A percentile compares a stretch with the other conserved stretches of the same genome.
Conservation (phyloP, 441 rosid genomes). For the Jatropha podagrica region DNA sequence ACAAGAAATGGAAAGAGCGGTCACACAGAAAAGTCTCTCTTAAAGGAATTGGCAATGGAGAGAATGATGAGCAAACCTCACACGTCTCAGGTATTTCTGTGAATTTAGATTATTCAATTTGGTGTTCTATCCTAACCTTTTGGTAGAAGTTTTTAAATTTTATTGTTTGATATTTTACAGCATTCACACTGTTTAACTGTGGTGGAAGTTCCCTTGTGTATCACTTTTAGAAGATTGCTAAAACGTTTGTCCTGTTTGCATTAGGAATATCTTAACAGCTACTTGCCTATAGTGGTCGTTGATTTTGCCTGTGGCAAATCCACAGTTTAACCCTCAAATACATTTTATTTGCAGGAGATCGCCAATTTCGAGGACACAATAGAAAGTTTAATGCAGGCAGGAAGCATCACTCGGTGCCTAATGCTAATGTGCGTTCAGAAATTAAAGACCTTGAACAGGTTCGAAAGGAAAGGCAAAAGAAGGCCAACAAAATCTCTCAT, state of each 20-base stretch:
- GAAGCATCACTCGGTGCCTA: slow-evolving; percentile 52
- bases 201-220: background rate
- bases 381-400: slow-evolving; percentile 48
- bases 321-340: background rate
- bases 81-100: slow-evolving; percentile 49
- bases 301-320: background rate
- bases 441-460: slow-evolving; percentile 85
- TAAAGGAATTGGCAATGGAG: slow-evolving; percentile 47
- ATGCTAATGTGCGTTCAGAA: slow-evolving; percentile 80
- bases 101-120: background rate
- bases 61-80: slow-evolving; percentile 39
- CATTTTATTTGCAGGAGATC: slow-evolving; percentile 38
- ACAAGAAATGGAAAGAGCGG: slow-evolving; percentile 82
- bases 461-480: slow-evolving; percentile 84
- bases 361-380: slow-evolving; percentile 32
- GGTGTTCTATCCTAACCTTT: background rate
- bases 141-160: background rate
- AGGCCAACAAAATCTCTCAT: slow-evolving; percentile 53
- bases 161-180: background rate
- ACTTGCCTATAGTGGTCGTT: background rate
- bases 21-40: slow-evolving; percentile 62
- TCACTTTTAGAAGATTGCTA: background rate
- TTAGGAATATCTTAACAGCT: background rate
- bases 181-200: background rate
- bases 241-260: background rate